Evolutionary conservation across 306 rosid genomes (phyloP).

Genomic region (Fagus crenata): DNA sequence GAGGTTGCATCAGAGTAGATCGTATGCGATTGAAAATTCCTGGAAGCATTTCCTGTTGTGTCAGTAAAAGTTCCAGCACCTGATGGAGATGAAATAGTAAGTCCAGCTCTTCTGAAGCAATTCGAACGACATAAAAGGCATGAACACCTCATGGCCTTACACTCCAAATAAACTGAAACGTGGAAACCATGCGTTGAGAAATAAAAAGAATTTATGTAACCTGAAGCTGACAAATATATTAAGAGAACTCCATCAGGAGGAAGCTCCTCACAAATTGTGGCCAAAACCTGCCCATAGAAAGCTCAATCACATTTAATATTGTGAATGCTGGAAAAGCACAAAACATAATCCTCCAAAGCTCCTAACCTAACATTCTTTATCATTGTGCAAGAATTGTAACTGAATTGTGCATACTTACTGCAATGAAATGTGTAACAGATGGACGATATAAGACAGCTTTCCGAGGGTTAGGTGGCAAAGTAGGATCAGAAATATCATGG

Average conservation of each 20-base stretch:
- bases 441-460: constrained; percentile 86
- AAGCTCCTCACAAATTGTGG: constrained; percentile 96
- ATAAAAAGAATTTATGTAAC: constrained; percentile 39
- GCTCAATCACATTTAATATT: constrained; percentile 20
- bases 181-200: constrained; percentile 1
- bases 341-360: constrained; percentile 7
- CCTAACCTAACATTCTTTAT: not conserved
- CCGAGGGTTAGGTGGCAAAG: constrained; percentile 86
- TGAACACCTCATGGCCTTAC: constrained; percentile 9
- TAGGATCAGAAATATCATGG: constrained; percentile 87
- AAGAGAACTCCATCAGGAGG: constrained; percentile 86
- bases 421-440: constrained; percentile 78
- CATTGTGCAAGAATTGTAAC: not conserved
- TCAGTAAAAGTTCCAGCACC: constrained; percentile 51
- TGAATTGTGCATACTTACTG: constrained; percentile 60
- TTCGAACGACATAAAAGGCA: constrained; percentile 26
- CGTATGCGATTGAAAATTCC: not conserved
- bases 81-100: constrained; percentile 32
- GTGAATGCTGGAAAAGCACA: constrained; percentile 12
- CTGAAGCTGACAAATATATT: constrained; percentile 91
- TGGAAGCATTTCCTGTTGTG: constrained; percentile 30
- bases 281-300: constrained; percentile 70
- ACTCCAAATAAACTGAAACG: constrained; percentile 12
- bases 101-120: constrained; percentile 40
- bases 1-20: constrained; percentile 10